Percentiles rank a stretch among this genome's conserved stretches.
Evolutionary conservation across 202 grass and related monocot genomes (phyloP).

Genomic region (Saccharum hybrid): DNA sequence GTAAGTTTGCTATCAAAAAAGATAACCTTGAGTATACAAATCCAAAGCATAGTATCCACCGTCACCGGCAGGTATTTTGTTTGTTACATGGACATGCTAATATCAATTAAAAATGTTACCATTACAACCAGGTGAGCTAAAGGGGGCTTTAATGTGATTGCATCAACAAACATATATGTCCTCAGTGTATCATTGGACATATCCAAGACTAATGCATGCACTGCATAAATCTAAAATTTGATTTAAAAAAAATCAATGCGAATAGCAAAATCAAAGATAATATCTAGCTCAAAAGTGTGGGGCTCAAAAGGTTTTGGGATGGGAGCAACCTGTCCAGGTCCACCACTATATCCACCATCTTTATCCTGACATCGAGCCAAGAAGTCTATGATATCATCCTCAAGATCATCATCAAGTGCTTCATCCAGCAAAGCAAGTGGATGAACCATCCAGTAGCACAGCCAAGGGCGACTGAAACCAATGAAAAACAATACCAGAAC

Average conservation of each 20-base stretch:
- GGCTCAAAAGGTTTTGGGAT: slow-evolving; percentile 26
- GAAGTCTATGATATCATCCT: slow-evolving; percentile 49
- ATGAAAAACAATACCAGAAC: slow-evolving; percentile 16
- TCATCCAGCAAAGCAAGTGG: slow-evolving; percentile 77
- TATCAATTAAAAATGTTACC: neutral
- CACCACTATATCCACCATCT: slow-evolving; percentile 90
- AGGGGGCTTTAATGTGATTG: neutral
- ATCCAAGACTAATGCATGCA: neutral
- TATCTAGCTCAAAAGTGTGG: slow-evolving; percentile 7
- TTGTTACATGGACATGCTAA: slow-evolving; percentile 25
- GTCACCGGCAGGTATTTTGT: neutral
- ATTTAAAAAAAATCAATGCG: neutral
- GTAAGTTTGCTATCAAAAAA: slow-evolving; percentile 26
- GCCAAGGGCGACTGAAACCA: slow-evolving; percentile 79
- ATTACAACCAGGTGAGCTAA: no score
- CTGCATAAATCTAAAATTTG: slow-evolving; percentile 3
- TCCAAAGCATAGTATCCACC: slow-evolving; percentile 12
- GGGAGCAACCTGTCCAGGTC: slow-evolving; percentile 89
- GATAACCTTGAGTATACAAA: neutral
- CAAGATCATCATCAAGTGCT: slow-evolving; percentile 66
- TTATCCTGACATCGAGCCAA: slow-evolving; percentile 89
- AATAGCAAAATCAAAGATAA: slow-evolving; percentile 30
- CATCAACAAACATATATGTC: neutral
- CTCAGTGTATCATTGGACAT: neutral
- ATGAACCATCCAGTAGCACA: slow-evolving; percentile 98